Evolutionary conservation across 164 flowering plant species (phyloP), one percentile per base, ranked within the genome.

Genomic region (Annona squamosa): DNA sequence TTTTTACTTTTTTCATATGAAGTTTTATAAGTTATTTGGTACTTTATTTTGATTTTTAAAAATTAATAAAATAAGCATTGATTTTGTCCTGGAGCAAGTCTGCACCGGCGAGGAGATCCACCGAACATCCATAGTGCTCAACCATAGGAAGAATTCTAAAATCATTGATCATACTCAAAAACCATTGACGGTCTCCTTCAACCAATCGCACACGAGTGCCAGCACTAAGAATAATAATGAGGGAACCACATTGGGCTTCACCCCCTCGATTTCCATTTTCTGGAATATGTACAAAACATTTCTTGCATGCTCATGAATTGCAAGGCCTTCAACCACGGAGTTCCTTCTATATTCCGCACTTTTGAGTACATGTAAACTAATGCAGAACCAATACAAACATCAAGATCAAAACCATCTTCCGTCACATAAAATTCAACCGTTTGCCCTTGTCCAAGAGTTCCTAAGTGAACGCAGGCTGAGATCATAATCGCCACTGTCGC

Each of bases 331-430:
- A 18, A 91, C 85, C 45, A 87, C 52, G 0, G 94, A 79, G 70
- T 90, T 90, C 91, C 91, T 37, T 92, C 93, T 74, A 92, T 70
- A 73, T 80, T 76, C 69, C 94, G 96, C 76, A 94, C 90, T 72
- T 93, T 93, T 1, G 97, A 86, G 78, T 90, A 93, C 98, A 91
- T 93, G 70, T 91, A 94, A 63, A 93, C 76, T 78, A 93, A 82
- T n/a, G 97, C 87, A 69, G 94, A 91, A 41, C 94, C 97, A 13
- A 89, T 77, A 77, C 85, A 87, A 57, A 87, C 93, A 79, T 90
- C 97, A 63, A 90, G 76, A 73, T 76, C 47, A 74, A 86, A 85
- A 1, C 86, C 81, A 46, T 77, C 78, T 62, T 70, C 75, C 79
- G 79, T 64, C 0, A 83, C 72, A 64, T 78, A 88, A 46, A 75